Base-by-base conservation (phyloP, 169 alveolate genomes). In the Babesia bigemina region DNA sequence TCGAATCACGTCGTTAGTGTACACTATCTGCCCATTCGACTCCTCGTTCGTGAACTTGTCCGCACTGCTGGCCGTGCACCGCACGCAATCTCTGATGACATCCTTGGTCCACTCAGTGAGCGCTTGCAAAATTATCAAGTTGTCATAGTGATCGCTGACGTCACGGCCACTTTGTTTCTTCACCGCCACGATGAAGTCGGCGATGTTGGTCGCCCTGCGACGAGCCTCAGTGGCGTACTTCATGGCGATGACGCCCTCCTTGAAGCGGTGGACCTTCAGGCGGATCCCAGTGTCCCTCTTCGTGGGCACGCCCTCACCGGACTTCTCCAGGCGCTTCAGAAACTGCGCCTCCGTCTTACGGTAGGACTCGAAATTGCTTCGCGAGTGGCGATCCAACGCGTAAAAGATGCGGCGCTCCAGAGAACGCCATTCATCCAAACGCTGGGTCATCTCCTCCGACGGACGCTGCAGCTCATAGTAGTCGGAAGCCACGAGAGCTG, bases 201-300 rank as follows among this genome's bases (percentile, higher is more conserved):
- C 73, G 21, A 74, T 50, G 59, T 63, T 63, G 19, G 56, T 49
- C 39, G 49, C 48, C 28, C 75, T 56, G 24, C 75, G 65, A 19
- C 52, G 57, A 0, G 75, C 73, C 29, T 74, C 84, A 21, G 58
- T 42, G 33, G 84, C 84, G 53, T 29, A 74, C 49, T 74, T 74
- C 53, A 65, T 29, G 19, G 84, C 84, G 28, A 74, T 33, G 13
- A 74, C 58, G 21, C 84, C 84, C 60, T 63, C 67, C 49, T 74
- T 74, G 71, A 74, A 62, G 21, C 84, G 73, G 21, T 50, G 75
- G 2, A 45, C 74, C 48, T 74, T 63, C 45, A 53, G 22, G 21
- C 36, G 45, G 47, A 56, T 33, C 14, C 33, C 70, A 8, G 59
- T 13, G 50, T 71, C 71, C 21, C 61, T 8, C 60, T 56, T 57